phyloP scores from a whole-genome alignment of 2,329 filamentous ascomycete species.

The Curvularia eragrostidis region DNA sequence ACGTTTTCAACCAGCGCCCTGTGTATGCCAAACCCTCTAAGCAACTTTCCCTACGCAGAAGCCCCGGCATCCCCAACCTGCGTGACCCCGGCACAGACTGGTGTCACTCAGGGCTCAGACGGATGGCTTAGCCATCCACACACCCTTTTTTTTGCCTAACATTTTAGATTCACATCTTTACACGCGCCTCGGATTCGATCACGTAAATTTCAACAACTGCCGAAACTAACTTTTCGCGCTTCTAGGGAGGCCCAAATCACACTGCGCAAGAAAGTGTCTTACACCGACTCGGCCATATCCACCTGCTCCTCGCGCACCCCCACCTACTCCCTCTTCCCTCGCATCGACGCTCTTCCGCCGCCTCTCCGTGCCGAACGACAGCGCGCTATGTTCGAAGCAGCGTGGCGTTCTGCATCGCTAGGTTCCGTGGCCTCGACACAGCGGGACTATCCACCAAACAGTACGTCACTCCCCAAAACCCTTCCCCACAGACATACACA shows the following conservation, averaged over 20 bases:
- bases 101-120: constrained; percentile 4
- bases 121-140: neutral
- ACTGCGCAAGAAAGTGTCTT: neutral
- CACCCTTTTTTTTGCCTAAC: neutral
- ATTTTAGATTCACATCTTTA: neutral
- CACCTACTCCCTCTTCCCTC: neutral
- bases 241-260: neutral
- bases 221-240: constrained; percentile 3
- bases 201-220: neutral
- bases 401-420: constrained; percentile 1
- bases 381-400: neutral
- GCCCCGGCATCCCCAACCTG: constrained; percentile 7
- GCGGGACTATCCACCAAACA: constrained; percentile 22
- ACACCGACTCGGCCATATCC: neutral
- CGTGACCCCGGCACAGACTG: constrained; percentile 6
- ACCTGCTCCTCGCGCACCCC: neutral
- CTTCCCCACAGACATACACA: neutral
- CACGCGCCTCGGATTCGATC: neutral
- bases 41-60: constrained; percentile 5
- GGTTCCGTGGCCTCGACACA: neutral
- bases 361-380: constrained; percentile 1
- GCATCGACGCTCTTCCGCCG: constrained; percentile 3
- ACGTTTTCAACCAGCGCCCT: constrained; percentile 9
- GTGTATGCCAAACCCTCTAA: constrained; percentile 10
- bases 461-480: constrained; percentile 3